phyloP scores from a whole-genome alignment of 805 yeast genomes.

The Isabelozyma rhagii region DNA sequence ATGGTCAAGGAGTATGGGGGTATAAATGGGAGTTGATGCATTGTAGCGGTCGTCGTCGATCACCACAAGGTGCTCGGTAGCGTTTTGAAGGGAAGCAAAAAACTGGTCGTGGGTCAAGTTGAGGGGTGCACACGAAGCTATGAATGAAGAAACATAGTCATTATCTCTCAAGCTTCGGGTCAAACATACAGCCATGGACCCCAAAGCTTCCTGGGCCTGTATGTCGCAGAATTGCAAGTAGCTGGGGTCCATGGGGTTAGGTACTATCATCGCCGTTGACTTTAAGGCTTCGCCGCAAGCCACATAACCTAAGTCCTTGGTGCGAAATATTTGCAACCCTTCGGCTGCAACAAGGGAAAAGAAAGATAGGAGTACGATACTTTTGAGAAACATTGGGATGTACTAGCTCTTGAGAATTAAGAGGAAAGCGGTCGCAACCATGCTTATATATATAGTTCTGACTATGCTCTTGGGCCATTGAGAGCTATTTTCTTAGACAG shows the following conservation, averaged over 20 bases:
- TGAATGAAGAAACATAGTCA: conserved; percentile 15
- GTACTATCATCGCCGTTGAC: not conserved
- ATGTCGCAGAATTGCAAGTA: conserved; percentile 23
- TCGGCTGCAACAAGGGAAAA: not conserved
- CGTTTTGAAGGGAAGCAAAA: conserved; percentile 36
- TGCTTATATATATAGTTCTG: too few relatives aligned
- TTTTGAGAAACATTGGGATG: too few relatives aligned
- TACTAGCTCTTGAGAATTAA: too few relatives aligned
- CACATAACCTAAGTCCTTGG: not conserved
- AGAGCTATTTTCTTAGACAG: too few relatives aligned
- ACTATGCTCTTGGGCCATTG: too few relatives aligned
- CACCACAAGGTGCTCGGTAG: conserved; percentile 35
- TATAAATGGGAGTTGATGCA: conserved; percentile 24
- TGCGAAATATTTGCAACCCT: not conserved
- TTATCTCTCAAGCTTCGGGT: conserved; percentile 2
- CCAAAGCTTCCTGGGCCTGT: conserved; percentile 36
- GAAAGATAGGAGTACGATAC: not conserved
- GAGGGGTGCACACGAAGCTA: conserved; percentile 20
- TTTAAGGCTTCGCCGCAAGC: not conserved
- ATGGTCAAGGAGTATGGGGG: conserved; percentile 34
- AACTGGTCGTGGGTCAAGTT: conserved; percentile 28
- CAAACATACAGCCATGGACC: conserved; percentile 35
- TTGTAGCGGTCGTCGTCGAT: conserved; percentile 17
- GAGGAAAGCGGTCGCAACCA: too few relatives aligned
- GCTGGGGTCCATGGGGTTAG: not conserved